Percentiles rank a stretch among this genome's conserved stretches.
These are phyloP conservation scores for Asterophora parasitica DNA, from an alignment of 768 basidiomycete species.

Conservation along the genomic window DNA sequence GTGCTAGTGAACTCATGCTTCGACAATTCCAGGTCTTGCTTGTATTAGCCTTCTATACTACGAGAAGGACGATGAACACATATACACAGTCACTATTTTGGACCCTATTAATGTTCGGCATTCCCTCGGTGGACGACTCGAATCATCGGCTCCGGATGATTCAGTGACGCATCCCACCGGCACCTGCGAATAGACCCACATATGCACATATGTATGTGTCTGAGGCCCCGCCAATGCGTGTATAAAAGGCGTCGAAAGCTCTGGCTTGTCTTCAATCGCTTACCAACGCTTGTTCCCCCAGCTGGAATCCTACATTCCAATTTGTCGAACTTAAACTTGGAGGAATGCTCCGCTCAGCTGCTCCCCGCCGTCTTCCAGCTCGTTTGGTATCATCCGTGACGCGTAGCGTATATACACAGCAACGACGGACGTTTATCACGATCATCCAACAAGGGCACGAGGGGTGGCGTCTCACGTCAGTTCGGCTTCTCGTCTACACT, in stretches of 20 bases:
- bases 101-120: too few species aligned
- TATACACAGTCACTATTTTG: too few species aligned
- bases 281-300: neutral
- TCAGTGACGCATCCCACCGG: neutral
- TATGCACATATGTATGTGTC: too few species aligned
- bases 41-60: too few species aligned
- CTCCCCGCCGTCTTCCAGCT: neutral
- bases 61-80: too few species aligned
- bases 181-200: neutral
- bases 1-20: too few species aligned
- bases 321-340: neutral
- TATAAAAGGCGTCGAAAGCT: neutral
- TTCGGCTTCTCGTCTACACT: neutral
- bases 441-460: constrained; percentile 50
- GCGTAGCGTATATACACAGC: neutral
- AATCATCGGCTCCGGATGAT: neutral
- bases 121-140: too few species aligned
- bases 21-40: too few species aligned
- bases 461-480: constrained; percentile 45
- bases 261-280: neutral
- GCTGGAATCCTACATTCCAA: neutral
- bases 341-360: neutral
- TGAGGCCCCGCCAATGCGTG: neutral
- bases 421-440: constrained; percentile 36
- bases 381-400: neutral